These are phyloP conservation scores for Wallemia ichthyophaga DNA, from an alignment of 1,284 basidiomycete genomes.

Conservation along the genomic window DNA sequence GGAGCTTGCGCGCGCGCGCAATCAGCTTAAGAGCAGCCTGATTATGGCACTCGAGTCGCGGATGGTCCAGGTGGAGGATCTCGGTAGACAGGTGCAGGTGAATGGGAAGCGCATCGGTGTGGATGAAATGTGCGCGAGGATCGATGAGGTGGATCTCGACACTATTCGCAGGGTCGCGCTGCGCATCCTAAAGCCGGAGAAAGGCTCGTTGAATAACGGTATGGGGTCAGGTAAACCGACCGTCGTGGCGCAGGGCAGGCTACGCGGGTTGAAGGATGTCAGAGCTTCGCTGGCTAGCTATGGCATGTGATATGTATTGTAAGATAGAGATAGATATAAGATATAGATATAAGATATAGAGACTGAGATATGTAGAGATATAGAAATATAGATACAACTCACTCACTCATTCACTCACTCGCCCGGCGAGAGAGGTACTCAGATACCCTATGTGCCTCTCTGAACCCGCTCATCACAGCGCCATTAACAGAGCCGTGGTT, in stretches of 20 bases:
- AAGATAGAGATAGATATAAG: no score
- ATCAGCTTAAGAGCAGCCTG: slow-evolving; percentile 74
- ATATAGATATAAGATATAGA: no score
- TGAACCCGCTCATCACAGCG: neutral
- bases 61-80: slow-evolving; percentile 63
- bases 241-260: slow-evolving; percentile 38
- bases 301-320: no score
- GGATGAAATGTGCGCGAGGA: slow-evolving; percentile 68
- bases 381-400: no score
- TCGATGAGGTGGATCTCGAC: slow-evolving; percentile 46
- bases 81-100: slow-evolving; percentile 49
- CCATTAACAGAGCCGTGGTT: neutral
- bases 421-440: neutral
- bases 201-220: slow-evolving; percentile 13
- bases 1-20: slow-evolving; percentile 68
- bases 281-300: slow-evolving; percentile 5
- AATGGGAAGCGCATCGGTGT: slow-evolving; percentile 62
- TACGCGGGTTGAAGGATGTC: slow-evolving; percentile 25
- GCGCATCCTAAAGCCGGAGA: slow-evolving; percentile 25
- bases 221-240: slow-evolving; percentile 17
- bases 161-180: slow-evolving; percentile 40
- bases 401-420: neutral
- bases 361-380: no score
- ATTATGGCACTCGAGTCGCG: slow-evolving; percentile 89
- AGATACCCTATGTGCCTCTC: neutral